Evolutionary conservation across 2,329 filamentous ascomycete genomes (phyloP), one percentile per base, ranked within the genome.

Genomic region (Calonectria henricotiae): DNA sequence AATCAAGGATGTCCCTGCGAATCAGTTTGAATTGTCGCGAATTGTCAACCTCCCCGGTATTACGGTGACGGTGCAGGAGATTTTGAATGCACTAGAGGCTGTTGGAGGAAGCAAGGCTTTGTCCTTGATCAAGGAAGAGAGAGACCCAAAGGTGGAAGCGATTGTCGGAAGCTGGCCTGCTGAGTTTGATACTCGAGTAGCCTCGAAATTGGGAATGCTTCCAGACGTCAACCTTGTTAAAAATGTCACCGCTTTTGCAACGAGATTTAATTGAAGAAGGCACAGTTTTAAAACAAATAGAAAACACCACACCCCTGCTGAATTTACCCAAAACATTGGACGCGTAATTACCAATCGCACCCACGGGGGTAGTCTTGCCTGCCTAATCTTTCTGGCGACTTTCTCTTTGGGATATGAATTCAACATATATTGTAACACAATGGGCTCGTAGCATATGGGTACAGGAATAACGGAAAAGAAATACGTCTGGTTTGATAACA

Each of bases 111-210:
- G 82, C 66, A 81, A 87, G 63, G 82, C 82, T 41, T 73, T 85
- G 51, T 76, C 71, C 6, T 77, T 86, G 62, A 81, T 89, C 23
- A 82, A 85, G 68, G 73, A 89, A 76, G 82, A 84, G 73, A 83
- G 83, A 66, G 85, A 88, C 70, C 80, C 83, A 32, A 82, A 82
- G 60, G 79, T 86, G 27, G 85, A 87, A 77, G 81, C 81, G 43
- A 88, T 89, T 71, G 85, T 89, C 25, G 83, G 84, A 65, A 85
- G 83, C 35, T 89, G 88, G 88, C 87, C 88, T 13, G 82, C 85
- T 17, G 78, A 82, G 30, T 87, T 88, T 72, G 83, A 88, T 71
- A 85, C 82, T 17, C 77, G 81, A 1, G 86, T 86, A 69, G 90
- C 90, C 9, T 81, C 85, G 65, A 79, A 81, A n/a, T 77, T 93